These are phyloP conservation scores for Talaromyces pinophilus DNA, from an alignment of 2,329 filamentous ascomycete species.

Conservation along the genomic window DNA sequence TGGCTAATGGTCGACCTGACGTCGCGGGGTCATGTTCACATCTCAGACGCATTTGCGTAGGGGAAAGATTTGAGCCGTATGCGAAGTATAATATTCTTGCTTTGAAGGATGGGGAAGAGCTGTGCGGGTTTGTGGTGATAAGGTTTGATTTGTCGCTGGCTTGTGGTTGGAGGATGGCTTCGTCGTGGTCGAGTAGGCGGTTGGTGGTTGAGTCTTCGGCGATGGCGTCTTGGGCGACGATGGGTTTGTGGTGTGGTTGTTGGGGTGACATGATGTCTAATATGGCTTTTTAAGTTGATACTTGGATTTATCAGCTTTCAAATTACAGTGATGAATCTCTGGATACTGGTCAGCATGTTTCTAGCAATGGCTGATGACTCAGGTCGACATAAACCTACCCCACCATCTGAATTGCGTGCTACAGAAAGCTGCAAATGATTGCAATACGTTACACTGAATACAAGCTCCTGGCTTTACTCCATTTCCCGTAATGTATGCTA, in stretches of 20 bases:
- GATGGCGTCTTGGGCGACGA: conserved; percentile 15
- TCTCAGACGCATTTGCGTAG: conserved; percentile 43
- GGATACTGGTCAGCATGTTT: neutral
- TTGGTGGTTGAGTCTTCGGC: conserved; percentile 10
- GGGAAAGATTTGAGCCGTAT: conserved; percentile 48
- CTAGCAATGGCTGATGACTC: neutral
- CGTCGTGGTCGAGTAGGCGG: conserved; percentile 1
- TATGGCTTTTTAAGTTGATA: neutral
- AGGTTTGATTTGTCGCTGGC: conserved; percentile 4
- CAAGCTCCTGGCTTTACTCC: neutral
- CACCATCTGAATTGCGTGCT: neutral
- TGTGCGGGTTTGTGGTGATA: neutral
- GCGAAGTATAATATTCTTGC: conserved; percentile 44
- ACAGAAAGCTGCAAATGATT: neutral
- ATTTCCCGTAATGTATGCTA: neutral
- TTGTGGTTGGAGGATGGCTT: conserved; percentile 27
- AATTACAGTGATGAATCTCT: neutral
- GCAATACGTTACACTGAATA: neutral
- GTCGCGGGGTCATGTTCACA: conserved; percentile 35
- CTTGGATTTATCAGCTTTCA: neutral
- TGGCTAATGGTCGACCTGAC: conserved; percentile 41
- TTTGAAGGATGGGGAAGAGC: too few species aligned
- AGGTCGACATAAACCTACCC: neutral
- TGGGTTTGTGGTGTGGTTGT: neutral
- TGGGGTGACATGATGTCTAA: neutral